These are phyloP conservation scores for Entoloma clypeatum DNA, from an alignment of 1,284 basidiomycete genomes.

Conservation along the genomic window DNA sequence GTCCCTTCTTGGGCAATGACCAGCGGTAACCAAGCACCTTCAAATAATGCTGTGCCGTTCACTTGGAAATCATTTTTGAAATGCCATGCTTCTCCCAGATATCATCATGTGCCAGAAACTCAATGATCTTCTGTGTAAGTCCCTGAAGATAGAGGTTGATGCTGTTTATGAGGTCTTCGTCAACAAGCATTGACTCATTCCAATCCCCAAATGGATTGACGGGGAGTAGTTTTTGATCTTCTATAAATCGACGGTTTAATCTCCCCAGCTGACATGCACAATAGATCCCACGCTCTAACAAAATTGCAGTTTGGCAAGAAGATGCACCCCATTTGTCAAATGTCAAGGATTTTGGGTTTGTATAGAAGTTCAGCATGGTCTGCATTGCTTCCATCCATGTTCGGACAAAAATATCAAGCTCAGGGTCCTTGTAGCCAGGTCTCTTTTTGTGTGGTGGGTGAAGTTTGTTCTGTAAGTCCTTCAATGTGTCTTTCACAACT, in stretches of 20 bases:
- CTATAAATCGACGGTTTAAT: constrained; percentile 21
- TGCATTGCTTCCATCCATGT: constrained; percentile 26
- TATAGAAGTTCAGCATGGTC: constrained; percentile 24
- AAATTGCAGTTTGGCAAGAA: constrained; percentile 24
- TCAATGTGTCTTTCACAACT: too few relatives aligned
- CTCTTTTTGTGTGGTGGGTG: too few relatives aligned
- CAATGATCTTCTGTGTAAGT: constrained; percentile 25
- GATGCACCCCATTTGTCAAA: constrained; percentile 27
- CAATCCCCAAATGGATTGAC: constrained; percentile 30
- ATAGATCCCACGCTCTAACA: constrained; percentile 16
- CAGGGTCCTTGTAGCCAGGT: constrained; percentile 16
- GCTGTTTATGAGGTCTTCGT: constrained; percentile 26
- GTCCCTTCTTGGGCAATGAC: constrained; percentile 19
- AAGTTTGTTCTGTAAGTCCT: too few relatives aligned
- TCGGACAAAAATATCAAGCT: constrained; percentile 21
- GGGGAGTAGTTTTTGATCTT: constrained; percentile 23
- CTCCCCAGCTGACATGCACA: constrained; percentile 22
- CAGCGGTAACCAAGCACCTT: constrained; percentile 23
- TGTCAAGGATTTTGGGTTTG: constrained; percentile 18
- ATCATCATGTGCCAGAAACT: constrained; percentile 20
- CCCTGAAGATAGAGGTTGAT: constrained; percentile 28
- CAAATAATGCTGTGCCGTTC: constrained; percentile 26
- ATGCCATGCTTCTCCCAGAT: constrained; percentile 25
- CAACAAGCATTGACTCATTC: constrained; percentile 26
- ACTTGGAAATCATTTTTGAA: constrained; percentile 16